Evolutionary conservation across 2,329 filamentous ascomycete species (phyloP), one percentile per base, ranked within the genome.

Genomic region (Ceratocystis variospora): DNA sequence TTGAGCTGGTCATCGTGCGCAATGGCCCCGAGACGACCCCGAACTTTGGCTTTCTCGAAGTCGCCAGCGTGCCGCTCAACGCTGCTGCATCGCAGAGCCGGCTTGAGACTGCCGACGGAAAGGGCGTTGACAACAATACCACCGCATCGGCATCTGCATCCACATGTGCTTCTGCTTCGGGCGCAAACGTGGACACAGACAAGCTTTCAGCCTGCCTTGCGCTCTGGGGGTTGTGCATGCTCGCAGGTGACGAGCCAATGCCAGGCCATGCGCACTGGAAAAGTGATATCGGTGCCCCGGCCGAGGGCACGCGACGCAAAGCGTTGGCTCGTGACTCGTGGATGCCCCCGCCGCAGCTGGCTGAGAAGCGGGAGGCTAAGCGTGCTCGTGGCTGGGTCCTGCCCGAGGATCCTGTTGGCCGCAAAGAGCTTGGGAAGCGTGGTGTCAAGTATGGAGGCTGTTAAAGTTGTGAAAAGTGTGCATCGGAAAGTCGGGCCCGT

Each of bases 1-100:
- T 96, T 71, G 93, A 97, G 77, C 85, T 96, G 7, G 87, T 96
- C 48, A 86, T 94, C 71, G 90, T 96, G 0, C 89, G 92, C 72
- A 89, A 88, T 70, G 91, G 92, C 64, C 83, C 74, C 71, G 87
- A 81, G 72, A 77, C 80, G 50, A 85, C 85, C 0, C 92, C 92
- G 0, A 86, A 90, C 74, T 96, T 96, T 73, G 92, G 93, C n/a
- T 90, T 87, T 75, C 79, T 96, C 4, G 92, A 97, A 75, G 81
- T 96, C 33, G 78, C 79, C 19, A 81, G 79, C 55, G 80, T 87
- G 22, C 83, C 83, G 71, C 80, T 87, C 48, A 80, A 80, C n/a
- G 73, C 53, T 19, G 15, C 44, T n/a, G n/a, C 48, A 53, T 8
- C 48, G 37, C 48, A 53, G 22, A n/a, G 7, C 7, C 48, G 0